Evolutionary conservation across 306 rosid genomes (phyloP).

Genomic region (Malus fusca): DNA sequence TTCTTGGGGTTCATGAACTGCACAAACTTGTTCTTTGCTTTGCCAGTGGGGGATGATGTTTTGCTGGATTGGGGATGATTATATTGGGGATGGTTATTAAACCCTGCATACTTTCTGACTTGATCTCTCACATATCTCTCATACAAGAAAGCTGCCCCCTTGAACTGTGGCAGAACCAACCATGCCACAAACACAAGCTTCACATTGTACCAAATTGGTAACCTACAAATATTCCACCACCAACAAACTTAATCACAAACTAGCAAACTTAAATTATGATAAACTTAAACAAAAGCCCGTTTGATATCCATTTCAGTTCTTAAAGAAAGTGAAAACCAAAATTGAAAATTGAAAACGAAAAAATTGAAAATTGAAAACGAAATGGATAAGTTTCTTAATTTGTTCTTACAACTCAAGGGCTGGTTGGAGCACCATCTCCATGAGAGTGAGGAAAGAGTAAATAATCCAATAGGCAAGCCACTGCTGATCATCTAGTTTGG

Average conservation of each 20-base stretch:
- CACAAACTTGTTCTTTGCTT: slow-evolving; percentile 47
- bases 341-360: too few species aligned
- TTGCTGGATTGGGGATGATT: neutral
- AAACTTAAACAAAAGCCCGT: too few species aligned
- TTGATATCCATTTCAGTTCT: too few species aligned
- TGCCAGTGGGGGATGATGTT: slow-evolving; percentile 27
- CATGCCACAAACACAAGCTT: slow-evolving; percentile 71
- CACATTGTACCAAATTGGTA: slow-evolving; percentile 68
- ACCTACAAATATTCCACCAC: slow-evolving; percentile 29
- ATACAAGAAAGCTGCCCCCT: slow-evolving; percentile 87
- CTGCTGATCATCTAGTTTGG: slow-evolving; percentile 69
- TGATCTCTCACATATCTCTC: slow-evolving; percentile 56
- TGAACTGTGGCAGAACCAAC: slow-evolving; percentile 82
- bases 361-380: too few species aligned
- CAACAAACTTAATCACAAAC: neutral
- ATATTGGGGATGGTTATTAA: neutral
- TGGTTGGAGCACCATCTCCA: slow-evolving; percentile 67
- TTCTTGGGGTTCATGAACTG: slow-evolving; percentile 39
- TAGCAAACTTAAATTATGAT: neutral
- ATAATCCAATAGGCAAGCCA: slow-evolving; percentile 97
- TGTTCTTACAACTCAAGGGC: slow-evolving; percentile 45
- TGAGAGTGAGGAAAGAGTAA: slow-evolving; percentile 78
- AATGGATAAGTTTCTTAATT: neutral
- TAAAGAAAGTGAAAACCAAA: too few species aligned
- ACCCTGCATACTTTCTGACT: slow-evolving; percentile 31